A percentile compares a stretch with the other conserved stretches of the same genome.
Conservation (phyloP, 2,329 filamentous ascomycete genomes). For the Teratosphaeria zuluensis region DNA sequence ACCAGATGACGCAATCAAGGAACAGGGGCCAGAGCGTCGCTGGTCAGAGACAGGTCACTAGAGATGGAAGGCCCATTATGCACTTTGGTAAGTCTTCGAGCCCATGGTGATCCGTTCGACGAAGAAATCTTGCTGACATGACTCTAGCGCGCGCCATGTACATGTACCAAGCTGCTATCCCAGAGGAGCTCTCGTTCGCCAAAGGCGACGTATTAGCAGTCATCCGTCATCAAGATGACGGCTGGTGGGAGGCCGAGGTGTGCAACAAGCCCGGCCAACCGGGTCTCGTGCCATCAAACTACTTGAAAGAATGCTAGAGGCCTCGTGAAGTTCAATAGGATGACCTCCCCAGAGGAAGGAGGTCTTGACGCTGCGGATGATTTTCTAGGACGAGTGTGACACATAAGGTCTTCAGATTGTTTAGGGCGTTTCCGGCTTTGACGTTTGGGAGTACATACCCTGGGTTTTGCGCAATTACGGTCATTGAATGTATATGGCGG, state of each 20-base stretch:
- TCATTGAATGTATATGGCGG: neutral
- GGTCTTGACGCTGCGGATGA: neutral
- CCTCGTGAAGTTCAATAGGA: neutral
- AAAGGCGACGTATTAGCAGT: conserved; percentile 91
- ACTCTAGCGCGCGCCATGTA: conserved; percentile 78
- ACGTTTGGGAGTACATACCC: neutral
- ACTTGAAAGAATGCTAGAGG: conserved; percentile 47
- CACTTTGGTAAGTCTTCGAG: conserved; percentile 71
- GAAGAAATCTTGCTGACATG: conserved; percentile 2
- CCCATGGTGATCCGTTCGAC: neutral
- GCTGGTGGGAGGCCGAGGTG: conserved; percentile 98
- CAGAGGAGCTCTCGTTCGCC: conserved; percentile 82
- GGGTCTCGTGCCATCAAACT: conserved; percentile 58
- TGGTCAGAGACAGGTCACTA: conserved; percentile 74
- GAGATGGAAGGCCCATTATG: conserved; percentile 76
- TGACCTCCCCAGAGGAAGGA: neutral
- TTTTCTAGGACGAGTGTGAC: neutral
- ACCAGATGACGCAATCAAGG: conserved; percentile 30
- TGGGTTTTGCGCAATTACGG: neutral
- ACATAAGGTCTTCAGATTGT: neutral
- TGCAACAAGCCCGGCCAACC: conserved; percentile 50
- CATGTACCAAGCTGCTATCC: conserved; percentile 86
- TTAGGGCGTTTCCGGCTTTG: neutral
- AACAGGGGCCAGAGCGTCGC: conserved; percentile 75
- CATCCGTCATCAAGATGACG: conserved; percentile 85